phyloP scores from a whole-genome alignment of 345 rosid species.

The Camelina sativa region DNA sequence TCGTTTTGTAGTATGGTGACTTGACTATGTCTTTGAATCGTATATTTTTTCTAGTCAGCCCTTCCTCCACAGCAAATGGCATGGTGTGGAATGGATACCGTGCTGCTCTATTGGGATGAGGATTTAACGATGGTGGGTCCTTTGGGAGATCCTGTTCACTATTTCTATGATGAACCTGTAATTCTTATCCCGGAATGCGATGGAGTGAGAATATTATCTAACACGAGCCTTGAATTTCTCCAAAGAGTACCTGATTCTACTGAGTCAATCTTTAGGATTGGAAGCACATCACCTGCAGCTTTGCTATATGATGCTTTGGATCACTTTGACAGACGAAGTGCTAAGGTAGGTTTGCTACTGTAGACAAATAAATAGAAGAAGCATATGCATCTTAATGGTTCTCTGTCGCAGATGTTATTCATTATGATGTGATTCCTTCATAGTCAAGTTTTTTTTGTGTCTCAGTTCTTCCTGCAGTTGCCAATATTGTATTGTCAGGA shows the following conservation, averaged over 20 bases:
- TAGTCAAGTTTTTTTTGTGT: not conserved
- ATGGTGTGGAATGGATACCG: conserved; percentile 97
- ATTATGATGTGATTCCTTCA: conserved; percentile 9
- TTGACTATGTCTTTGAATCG: conserved; percentile 4
- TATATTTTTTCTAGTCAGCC: conserved; percentile 62
- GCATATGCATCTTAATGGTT: not conserved
- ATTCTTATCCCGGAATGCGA: conserved; percentile 93
- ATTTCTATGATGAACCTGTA: conserved; percentile 85
- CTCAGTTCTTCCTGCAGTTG: not conserved
- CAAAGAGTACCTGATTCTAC: conserved; percentile 98
- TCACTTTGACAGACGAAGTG: conserved; percentile 95
- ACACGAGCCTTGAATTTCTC: conserved; percentile 85
- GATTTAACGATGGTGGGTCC: conserved; percentile 96
- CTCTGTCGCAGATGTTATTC: conserved; percentile 5
- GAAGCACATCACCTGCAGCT: conserved; percentile 97
- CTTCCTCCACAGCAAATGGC: conserved; percentile 97
- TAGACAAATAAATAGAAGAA: not conserved
- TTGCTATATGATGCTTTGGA: conserved; percentile 91
- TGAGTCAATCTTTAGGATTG: conserved; percentile 89
- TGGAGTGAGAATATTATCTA: conserved; percentile 93
- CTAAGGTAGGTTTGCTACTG: conserved; percentile 61
- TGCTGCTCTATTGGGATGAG: conserved; percentile 94
- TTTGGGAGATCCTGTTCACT: conserved; percentile 74
- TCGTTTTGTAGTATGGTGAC: conserved; percentile 6
- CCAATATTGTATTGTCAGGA: not conserved